These are phyloP conservation scores for Leishmania guyanensis DNA, from an alignment of 208 protist species.

Conservation along the genomic window DNA sequence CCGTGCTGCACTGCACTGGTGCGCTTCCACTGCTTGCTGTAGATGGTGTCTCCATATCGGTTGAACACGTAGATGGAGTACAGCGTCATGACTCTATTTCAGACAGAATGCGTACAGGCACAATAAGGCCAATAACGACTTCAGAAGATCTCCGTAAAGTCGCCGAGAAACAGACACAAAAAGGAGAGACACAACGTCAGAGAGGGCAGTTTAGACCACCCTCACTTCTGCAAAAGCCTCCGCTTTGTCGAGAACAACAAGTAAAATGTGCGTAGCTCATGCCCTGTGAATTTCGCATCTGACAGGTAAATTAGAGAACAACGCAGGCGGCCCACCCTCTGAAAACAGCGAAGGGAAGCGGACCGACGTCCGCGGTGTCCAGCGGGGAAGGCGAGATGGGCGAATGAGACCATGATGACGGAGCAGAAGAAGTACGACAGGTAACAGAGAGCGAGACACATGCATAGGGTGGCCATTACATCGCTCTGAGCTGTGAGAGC, in stretches of 20 bases:
- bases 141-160: background rate
- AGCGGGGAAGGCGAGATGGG: background rate
- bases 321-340: background rate
- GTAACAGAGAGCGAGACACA: background rate
- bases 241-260: background rate
- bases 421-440: background rate
- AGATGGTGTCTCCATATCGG: conserved; percentile 87
- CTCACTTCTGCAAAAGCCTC: background rate
- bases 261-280: background rate
- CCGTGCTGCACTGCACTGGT: conserved; percentile 72
- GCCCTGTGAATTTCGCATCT: background rate
- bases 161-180: background rate
- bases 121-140: background rate
- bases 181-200: background rate
- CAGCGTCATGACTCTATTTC: conserved; percentile 51
- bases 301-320: background rate
- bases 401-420: background rate
- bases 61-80: conserved; percentile 91
- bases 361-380: background rate
- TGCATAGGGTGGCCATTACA: background rate
- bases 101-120: background rate
- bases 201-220: background rate
- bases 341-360: background rate
- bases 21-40: conserved; percentile 82
- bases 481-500: background rate